Evolutionary conservation across 768 basidiomycete genomes (phyloP).

Genomic region (Dioszegia crocea): DNA sequence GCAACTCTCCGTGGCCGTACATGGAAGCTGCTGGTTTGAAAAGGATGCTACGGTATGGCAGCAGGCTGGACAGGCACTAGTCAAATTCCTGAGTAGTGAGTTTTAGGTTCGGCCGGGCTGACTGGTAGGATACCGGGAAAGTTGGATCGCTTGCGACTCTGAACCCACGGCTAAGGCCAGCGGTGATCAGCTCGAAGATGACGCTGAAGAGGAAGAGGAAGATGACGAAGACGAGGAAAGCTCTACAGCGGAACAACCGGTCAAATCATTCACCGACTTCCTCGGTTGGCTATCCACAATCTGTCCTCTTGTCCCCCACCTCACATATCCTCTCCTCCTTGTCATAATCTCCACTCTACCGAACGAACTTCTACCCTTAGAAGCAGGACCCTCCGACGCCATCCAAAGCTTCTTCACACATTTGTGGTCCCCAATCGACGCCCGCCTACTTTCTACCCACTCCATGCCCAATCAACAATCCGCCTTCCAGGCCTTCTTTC

Average conservation of each 20-base stretch:
- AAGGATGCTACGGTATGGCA: conserved; percentile 65
- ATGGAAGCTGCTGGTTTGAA: conserved; percentile 58
- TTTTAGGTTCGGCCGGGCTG: conserved; percentile 9
- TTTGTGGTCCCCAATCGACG: conserved; percentile 78
- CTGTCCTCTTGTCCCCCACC: conserved; percentile 71
- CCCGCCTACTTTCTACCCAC: conserved; percentile 61
- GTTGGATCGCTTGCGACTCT: conserved; percentile 57
- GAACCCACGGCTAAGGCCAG: conserved; percentile 14
- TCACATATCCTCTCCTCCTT: conserved; percentile 77
- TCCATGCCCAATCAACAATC: conserved; percentile 56
- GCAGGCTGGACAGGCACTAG: conserved; percentile 65
- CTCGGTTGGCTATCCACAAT: conserved; percentile 71
- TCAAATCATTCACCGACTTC: conserved; percentile 64
- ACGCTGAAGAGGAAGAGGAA: conserved; percentile 52
- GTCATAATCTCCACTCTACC: conserved; percentile 79
- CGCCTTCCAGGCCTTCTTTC: conserved; percentile 60
- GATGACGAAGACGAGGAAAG: conserved; percentile 45
- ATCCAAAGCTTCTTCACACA: conserved; percentile 62
- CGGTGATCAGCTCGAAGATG: conserved; percentile 50
- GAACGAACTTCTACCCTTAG: conserved; percentile 41
- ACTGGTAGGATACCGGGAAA: conserved; percentile 60
- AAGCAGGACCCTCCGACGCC: conserved; percentile 29
- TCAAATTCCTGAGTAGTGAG: conserved; percentile 69
- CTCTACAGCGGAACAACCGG: conserved; percentile 5
- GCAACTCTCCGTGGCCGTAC: conserved; percentile 53